Evolutionary conservation across 495 filamentous ascomycete genomes (phyloP), one percentile per base, ranked within the genome.

Genomic region (Entonaema liquescens): DNA sequence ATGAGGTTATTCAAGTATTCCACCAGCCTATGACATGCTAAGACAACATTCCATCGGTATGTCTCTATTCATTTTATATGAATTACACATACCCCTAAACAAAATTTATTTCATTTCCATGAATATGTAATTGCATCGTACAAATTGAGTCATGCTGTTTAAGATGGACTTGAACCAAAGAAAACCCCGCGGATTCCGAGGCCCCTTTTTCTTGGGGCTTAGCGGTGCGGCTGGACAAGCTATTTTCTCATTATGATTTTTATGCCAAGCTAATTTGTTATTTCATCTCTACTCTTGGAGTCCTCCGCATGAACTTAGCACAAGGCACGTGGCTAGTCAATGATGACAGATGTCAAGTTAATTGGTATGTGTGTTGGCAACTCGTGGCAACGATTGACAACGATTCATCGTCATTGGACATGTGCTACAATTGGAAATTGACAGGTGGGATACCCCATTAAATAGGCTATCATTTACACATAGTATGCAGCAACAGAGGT

Each of bases 401-500:
- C n/a, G n/a, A n/a, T 9, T 9, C 31, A 33, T 47, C 17, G 17
- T 21, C 42, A 47, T 47, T 23, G 17, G 4, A 23, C 42, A 47
- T 47, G 42, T 47, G 42, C 42, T 7, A 21, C 42, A 23, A 23
- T 47, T 47, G 17, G 42, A 47, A 47, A 9, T 47, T 47, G 42
- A 23, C 42, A 47, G 42, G 17, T 47, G 42, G 3, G 17, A 47
- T 47, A 23, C 6, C 42, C 42, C 8, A 7, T 23, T 47, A 19
- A 23, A 47, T 47, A 47, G 17, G 42, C 17, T 47, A 47, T 47
- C 42, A 47, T 8, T 19, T 47, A 47, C 31, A n/a, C n/a, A n/a
- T n/a, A n/a, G 23, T 62, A 68, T 68, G 50, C 42, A 57, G 35
- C 15, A 33, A 62, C 2, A 59, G 44, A 53, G 44, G 13, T 56